phyloP scores from a whole-genome alignment of 257 asterid species.

The Lycium barbarum region DNA sequence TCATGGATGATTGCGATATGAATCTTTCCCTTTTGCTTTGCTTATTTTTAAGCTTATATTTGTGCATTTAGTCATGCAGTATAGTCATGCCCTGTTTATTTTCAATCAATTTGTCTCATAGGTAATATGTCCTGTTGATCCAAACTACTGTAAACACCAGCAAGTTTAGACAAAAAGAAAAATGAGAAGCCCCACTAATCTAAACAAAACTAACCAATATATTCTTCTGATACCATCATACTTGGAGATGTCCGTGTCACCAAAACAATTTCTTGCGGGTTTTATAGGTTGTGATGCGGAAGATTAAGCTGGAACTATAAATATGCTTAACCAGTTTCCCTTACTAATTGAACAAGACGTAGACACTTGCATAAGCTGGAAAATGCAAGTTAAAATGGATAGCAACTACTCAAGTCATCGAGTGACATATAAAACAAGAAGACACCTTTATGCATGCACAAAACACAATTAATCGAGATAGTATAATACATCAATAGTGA shows the following conservation, averaged over 20 bases:
- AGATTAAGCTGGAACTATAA: neutral
- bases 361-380: neutral
- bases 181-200: neutral
- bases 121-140: neutral
- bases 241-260: neutral
- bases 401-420: neutral
- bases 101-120: neutral
- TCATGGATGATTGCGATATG: neutral
- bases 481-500: neutral
- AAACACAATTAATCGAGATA: too few relatives aligned
- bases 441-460: too few relatives aligned
- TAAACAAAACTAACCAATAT: neutral
- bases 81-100: neutral
- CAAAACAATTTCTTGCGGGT: neutral
- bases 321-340: neutral
- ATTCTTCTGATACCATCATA: neutral
- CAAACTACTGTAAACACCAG: neutral
- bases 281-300: neutral
- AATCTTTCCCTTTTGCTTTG: neutral
- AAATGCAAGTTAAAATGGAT: neutral
- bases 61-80: slow-evolving; percentile 6
- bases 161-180: neutral
- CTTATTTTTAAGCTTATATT: neutral
- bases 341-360: neutral
- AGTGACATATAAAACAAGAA: too few relatives aligned